These are phyloP conservation scores for Mimosa bimucronata DNA, from an alignment of 306 rosid species.

Conservation along the genomic window DNA sequence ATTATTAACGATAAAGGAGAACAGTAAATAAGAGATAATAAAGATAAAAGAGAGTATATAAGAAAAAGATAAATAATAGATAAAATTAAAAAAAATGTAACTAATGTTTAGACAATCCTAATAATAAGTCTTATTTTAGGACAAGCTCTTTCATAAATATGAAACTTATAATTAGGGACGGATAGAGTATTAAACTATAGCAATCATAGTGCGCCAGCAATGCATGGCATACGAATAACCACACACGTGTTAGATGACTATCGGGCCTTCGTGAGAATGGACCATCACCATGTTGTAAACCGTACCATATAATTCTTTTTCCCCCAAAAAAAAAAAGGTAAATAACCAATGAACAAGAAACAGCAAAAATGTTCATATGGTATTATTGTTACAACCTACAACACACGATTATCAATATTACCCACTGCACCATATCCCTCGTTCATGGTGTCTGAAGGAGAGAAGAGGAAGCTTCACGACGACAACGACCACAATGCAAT, in stretches of 20 bases:
- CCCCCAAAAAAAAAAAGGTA: background rate
- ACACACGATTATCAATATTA: background rate
- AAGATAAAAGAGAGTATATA: too few species aligned
- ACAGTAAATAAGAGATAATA: too few species aligned
- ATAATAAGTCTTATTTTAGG: too few species aligned
- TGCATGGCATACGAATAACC: background rate
- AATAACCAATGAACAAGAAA: background rate
- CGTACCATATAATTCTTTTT: background rate
- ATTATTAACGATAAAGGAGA: too few species aligned
- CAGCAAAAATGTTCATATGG: background rate
- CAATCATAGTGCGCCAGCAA: background rate
- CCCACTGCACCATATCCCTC: background rate
- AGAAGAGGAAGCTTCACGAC: slow-evolving; percentile 34
- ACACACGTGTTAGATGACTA: background rate
- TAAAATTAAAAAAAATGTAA: too few species aligned
- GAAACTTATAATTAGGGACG: too few species aligned
- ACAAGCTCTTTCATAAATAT: too few species aligned
- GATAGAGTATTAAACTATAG: too few species aligned
- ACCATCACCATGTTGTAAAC: background rate
- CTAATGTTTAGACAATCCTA: too few species aligned
- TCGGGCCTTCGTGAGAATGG: background rate
- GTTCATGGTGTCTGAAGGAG: slow-evolving; percentile 21
- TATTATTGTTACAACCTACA: background rate
- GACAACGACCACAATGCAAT: background rate
- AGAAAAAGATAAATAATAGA: too few species aligned